Percentiles rank a stretch among this genome's conserved stretches.
Conservation (phyloP, 768 basidiomycete species). For the Pholiota microspora region DNA sequence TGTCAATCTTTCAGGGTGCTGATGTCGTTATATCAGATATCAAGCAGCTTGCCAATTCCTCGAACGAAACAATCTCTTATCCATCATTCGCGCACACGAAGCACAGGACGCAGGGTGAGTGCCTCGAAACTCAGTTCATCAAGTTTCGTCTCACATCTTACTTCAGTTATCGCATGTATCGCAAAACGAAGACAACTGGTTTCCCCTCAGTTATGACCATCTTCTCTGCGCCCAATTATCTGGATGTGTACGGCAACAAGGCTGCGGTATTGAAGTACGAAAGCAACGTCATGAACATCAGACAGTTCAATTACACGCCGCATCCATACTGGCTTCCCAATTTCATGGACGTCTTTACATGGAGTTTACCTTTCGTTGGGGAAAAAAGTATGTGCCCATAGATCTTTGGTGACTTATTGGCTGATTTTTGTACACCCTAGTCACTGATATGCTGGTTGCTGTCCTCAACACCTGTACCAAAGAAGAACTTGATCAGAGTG, state of each 20-base stretch:
- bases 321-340: slow-evolving; percentile 99
- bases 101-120: slow-evolving; percentile 96
- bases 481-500: slow-evolving; percentile 91
- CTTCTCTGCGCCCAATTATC: slow-evolving; percentile 97
- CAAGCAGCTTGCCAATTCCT: slow-evolving; percentile 97
- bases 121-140: background rate
- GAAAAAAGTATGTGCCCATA: slow-evolving; percentile 76
- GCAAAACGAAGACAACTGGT: slow-evolving; percentile 96
- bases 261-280: slow-evolving; percentile 99
- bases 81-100: slow-evolving; percentile 97
- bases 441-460: slow-evolving; percentile 98
- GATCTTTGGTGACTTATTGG: background rate
- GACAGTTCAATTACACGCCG: slow-evolving; percentile 95
- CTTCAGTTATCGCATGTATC: slow-evolving; percentile 92
- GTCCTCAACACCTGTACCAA: slow-evolving; percentile 95
- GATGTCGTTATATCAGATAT: slow-evolving; percentile 54
- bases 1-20: background rate
- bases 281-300: slow-evolving; percentile 97
- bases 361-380: slow-evolving; percentile 97
- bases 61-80: slow-evolving; percentile 93
- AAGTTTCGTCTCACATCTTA: slow-evolving; percentile 4
- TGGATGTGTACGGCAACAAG: slow-evolving; percentile 99
- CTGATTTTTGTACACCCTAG: slow-evolving; percentile 37
- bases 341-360: slow-evolving; percentile 99
- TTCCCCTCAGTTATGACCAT: slow-evolving; percentile 99